Conservation (phyloP, 257 asterid genomes). For the Rauvolfia tetraphylla region DNA sequence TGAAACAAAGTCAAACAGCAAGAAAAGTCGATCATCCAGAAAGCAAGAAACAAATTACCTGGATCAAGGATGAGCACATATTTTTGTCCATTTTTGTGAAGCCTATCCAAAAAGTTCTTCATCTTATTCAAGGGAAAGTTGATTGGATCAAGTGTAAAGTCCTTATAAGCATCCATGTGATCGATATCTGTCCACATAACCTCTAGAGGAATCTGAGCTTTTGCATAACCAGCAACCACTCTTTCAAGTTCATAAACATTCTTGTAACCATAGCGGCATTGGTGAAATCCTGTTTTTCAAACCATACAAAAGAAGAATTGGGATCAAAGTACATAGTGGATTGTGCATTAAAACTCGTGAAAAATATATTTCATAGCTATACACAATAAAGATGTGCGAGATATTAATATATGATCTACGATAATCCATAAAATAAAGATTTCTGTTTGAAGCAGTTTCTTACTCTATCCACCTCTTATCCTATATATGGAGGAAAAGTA, state of each 20-base stretch:
- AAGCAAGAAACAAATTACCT: slow-evolving; percentile 35
- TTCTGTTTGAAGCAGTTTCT: too few relatives aligned
- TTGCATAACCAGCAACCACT: slow-evolving; percentile 70
- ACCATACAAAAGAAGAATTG: background rate
- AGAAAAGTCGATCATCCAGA: background rate
- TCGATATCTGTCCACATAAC: slow-evolving; percentile 96
- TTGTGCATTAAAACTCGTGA: too few relatives aligned
- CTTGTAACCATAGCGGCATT: slow-evolving; percentile 78
- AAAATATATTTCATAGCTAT: too few relatives aligned
- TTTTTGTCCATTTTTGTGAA: slow-evolving; percentile 66
- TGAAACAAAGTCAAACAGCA: background rate
- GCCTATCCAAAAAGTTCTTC: slow-evolving; percentile 48
- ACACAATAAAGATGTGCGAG: too few relatives aligned
- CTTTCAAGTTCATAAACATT: slow-evolving; percentile 56
- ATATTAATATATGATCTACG: too few relatives aligned
- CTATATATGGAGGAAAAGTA: too few relatives aligned
- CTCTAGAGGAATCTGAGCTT: slow-evolving; percentile 76
- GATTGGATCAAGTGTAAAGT: slow-evolving; percentile 83
- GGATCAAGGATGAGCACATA: slow-evolving; percentile 86
- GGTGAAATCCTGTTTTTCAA: slow-evolving; percentile 70
- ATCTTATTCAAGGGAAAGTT: slow-evolving; percentile 56
- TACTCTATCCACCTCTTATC: too few relatives aligned
- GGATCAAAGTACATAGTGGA: background rate
- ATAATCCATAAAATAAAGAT: too few relatives aligned
- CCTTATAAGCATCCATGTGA: slow-evolving; percentile 88